Base-by-base conservation (phyloP, 441 rosid genomes). In the Erysimum cheiri region DNA sequence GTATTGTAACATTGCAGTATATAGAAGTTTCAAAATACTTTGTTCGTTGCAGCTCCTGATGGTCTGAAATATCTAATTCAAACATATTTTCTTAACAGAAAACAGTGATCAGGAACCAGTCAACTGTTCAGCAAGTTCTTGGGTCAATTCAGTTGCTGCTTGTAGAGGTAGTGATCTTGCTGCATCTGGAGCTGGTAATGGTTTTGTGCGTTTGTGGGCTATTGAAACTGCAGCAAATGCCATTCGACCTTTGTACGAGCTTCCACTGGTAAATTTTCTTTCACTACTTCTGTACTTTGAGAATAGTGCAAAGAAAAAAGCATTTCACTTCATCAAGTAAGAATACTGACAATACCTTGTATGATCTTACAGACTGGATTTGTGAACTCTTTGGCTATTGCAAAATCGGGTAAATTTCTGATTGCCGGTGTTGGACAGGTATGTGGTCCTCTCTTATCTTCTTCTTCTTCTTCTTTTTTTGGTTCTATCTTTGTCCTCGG, bases 111-210 rank as follows among this genome's bases (percentile, higher is more conserved):
- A 50, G 53, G 68, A 41, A 55, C 24, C 64, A 64, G 78, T 52
- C 43, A 78, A 63, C 69, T 73, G 55, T 67, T 77, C 96, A 70
- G 85, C 85, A 29, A 76, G 69, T 80, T 91, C 96, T 63, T 95
- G 99, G 99, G 97, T 91, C 29, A 85, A 85, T 75, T 88, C 98
- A 55, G 83, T 92, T 5, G 52, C 86, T 72, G 82, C 82, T 22
- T 88, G 96, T 72, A 85, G 95, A 80, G 91, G 91, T 69, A 89
- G 96, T 74, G 98, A 95, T 82, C 92, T 95, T 80, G 96, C 85
- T 14, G 98, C 92, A 61, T 92, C 99, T 55, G 99, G 99, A 72
- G 98, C 99, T 73, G 99, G 98, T 69, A 87, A 84, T 80, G 98
- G 93, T 55, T 82, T 40, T 69, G 88, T 95, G 40, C 86, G 82